Conservation (phyloP, 192 early-diverging fungal species). For the Piromyces sp. region DNA sequence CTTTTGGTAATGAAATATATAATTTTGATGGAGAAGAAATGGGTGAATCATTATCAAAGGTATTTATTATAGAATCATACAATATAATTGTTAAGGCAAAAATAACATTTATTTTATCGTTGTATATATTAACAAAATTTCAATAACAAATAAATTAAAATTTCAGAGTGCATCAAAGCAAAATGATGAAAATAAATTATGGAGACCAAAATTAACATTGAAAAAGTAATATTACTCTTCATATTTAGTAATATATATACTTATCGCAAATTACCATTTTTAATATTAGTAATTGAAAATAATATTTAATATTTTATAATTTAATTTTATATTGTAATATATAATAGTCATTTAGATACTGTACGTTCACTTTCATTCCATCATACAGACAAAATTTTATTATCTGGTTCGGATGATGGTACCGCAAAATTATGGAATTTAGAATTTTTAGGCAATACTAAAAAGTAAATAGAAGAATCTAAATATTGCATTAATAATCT, state of each 20-base stretch:
- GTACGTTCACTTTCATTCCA: conserved; percentile 45
- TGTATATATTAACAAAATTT: too few species aligned
- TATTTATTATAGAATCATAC: background rate
- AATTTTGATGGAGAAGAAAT: background rate
- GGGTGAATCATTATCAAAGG: background rate
- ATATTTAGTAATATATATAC: too few species aligned
- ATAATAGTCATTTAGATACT: conserved; percentile 47
- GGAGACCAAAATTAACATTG: conserved; percentile 39
- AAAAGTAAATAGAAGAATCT: background rate
- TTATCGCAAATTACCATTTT: too few species aligned
- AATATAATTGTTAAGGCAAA: too few species aligned
- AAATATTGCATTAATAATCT: too few species aligned
- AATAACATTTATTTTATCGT: too few species aligned
- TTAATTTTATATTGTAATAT: too few species aligned
- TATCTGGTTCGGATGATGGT: conserved; percentile 63
- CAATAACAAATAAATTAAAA: too few species aligned
- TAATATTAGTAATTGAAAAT: too few species aligned
- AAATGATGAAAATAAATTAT: conserved; percentile 20
- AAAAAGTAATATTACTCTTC: too few species aligned
- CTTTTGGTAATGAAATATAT: background rate
- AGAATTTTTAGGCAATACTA: conserved; percentile 25
- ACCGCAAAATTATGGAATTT: conserved; percentile 53
- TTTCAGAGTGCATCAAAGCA: background rate
- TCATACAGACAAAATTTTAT: conserved; percentile 26
- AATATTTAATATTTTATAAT: too few species aligned